Percentiles rank a stretch among this genome's conserved stretches.
Conservation (phyloP, 306 rosid species). For the Trifolium fragiferum region DNA sequence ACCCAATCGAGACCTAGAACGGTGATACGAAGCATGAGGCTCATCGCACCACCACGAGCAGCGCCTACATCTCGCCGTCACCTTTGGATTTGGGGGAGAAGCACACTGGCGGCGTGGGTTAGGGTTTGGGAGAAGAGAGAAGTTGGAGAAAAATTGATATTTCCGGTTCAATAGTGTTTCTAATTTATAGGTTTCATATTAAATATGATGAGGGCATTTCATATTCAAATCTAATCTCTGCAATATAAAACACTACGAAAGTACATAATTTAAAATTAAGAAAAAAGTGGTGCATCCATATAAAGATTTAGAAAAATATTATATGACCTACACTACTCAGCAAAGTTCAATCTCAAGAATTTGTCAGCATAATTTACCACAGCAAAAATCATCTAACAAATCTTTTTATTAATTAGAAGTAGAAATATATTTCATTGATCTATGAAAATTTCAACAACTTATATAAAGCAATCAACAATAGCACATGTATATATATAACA, state of each 20-base stretch:
- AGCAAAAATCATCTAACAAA: background rate
- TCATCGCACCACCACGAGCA: too few species aligned
- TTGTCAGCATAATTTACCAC: background rate
- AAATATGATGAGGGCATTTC: background rate
- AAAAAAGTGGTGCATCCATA: background rate
- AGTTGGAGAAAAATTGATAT: too few species aligned
- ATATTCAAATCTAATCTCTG: background rate
- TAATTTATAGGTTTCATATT: background rate
- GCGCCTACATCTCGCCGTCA: too few species aligned
- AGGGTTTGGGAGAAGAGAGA: too few species aligned
- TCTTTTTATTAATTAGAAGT: background rate
- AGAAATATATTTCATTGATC: background rate
- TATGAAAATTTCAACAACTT: background rate
- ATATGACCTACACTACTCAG: background rate
- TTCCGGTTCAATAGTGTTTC: too few species aligned
- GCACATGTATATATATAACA: background rate
- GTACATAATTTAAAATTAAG: background rate
- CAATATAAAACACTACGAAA: background rate
- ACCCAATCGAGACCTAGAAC: too few species aligned
- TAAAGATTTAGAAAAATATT: background rate
- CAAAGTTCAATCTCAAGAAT: constrained; percentile 6
- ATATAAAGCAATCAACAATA: background rate
- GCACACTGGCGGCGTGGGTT: too few species aligned
- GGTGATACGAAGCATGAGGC: too few species aligned
- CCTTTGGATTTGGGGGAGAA: too few species aligned